Evolutionary conservation across 352 stramenopile genomes (phyloP).

Genomic region (Phytophthora brassicae): DNA sequence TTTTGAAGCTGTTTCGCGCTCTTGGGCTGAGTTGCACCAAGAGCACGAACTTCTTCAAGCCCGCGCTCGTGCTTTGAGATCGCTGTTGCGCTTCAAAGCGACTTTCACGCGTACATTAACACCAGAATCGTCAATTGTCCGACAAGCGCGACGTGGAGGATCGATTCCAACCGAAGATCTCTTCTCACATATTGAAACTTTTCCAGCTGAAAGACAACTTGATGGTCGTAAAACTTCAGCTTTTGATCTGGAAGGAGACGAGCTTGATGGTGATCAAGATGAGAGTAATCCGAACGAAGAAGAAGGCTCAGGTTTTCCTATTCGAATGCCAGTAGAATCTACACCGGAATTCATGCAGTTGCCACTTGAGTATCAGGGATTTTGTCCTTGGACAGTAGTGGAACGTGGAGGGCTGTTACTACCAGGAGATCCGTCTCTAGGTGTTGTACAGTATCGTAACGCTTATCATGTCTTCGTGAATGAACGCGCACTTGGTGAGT

Average conservation of each 20-base stretch:
- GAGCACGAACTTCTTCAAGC: conserved; percentile 75
- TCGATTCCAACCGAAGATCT: conserved; percentile 69
- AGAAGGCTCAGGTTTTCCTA: conserved; percentile 48
- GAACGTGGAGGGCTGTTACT: conserved; percentile 88
- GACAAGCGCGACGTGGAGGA: conserved; percentile 49
- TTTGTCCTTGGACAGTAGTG: conserved; percentile 92
- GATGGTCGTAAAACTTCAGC: conserved; percentile 18
- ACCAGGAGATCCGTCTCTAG: conserved; percentile 89
- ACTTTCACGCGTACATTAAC: conserved; percentile 63
- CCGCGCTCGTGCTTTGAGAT: conserved; percentile 64
- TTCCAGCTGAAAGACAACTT: conserved; percentile 46
- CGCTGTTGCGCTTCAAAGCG: conserved; percentile 75
- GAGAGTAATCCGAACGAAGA: conserved; percentile 43
- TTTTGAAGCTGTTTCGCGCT: conserved; percentile 88
- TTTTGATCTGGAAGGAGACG: conserved; percentile 18
- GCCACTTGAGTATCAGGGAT: conserved; percentile 93
- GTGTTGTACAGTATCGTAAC: conserved; percentile 90
- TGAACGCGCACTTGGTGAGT: conserved; percentile 83
- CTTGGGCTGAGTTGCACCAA: conserved; percentile 80
- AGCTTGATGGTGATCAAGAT: conserved; percentile 37
- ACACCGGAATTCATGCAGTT: conserved; percentile 95
- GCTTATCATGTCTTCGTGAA: conserved; percentile 93
- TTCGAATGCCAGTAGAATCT: conserved; percentile 89
- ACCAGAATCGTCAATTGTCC: conserved; percentile 57
- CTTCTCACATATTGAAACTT: conserved; percentile 68